Base-by-base conservation (phyloP, 2,329 filamentous ascomycete genomes). In the Westerdykella aurantiaca region DNA sequence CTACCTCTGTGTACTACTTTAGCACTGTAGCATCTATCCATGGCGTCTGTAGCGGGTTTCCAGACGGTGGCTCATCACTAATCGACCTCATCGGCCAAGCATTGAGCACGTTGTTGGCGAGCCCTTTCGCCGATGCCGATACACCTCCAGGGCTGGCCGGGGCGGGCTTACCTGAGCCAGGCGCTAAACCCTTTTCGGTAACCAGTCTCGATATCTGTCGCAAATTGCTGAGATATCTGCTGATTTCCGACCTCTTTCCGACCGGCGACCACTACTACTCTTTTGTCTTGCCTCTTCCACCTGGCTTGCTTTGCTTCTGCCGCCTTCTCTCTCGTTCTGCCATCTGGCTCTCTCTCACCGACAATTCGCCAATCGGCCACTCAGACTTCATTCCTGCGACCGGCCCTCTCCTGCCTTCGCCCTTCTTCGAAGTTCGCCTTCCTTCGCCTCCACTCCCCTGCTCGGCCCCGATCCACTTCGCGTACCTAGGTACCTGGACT, bases 181-280 rank as follows among this genome's bases (percentile, higher is more conserved):
- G 31, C 31, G 47, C 56, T 61, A 61, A 52, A 38, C 53, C 56
- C 33, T 42, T 48, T 43, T 34, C 38, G 51, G 53, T 42, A 37
- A 42, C 49, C 50, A 47, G 47, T 55, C 53, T 55, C 47, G 53
- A 53, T 48, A 50, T 60, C 44, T 53, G 51, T 58, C 46, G 51
- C 53, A 58, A 57, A 55, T 51, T 53, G 33, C 17, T 35, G 33
- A 14, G 31, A 3, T 12, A 54, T 60, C 55, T 59, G 55, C 56
- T 63, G 52, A 60, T 57, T 50, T 42, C 39, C 34, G 39, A 31
- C 38, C 39, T 41, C 48, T 13, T 21, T 21, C 18, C 18, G 18
- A 21, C 18, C 18, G 18, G 4, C 10, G 6, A 5, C 14, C n/a
- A n/a, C n/a, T n/a, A 37, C 45, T 44, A 43, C 39, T 51, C 43